Base-by-base conservation (phyloP, 2,329 filamentous ascomycete species). In the Diaporthe sp. region DNA sequence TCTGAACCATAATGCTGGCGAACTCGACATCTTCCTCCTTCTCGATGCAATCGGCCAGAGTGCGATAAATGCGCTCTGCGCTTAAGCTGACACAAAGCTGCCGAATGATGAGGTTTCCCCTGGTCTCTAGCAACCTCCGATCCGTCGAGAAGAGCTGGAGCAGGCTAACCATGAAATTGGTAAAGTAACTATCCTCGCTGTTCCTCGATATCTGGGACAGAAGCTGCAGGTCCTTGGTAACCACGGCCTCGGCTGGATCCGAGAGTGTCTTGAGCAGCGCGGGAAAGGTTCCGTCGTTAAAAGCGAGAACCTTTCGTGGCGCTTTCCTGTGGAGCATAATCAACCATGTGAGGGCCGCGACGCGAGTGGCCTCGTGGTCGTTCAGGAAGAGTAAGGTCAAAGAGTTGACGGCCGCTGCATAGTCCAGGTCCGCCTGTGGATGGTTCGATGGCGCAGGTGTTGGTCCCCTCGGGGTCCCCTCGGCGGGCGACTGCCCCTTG, bases 1-100 rank as follows among this genome's bases (percentile, higher is more conserved):
- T 98, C 83, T 99, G 97, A 40, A 99, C 95, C 97, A 99, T 99
- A 79, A 99, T 98, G 82, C 96, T 98, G 22, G 97, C 96, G 84
- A 99, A 99, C 82, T 99, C 97, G 55, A 99, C 92, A 82, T 99
- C 97, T 84, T 98, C 97, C 83, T 99, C 97, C 81, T 96, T 97
- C 83, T 98, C 97, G 13, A 99, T 94, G 78, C 97, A 98, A 79
- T 99, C 97, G 35, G 97, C 97, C 77, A 99, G 88, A 3, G 95
- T 98, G 42, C 97, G 92, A 81, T 98, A 99, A 74, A 99, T 99
- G 60, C 96, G 91, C 82, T 99, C 97, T 0, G 97, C 94, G 77
- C 96, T 98, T 38, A 99, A 87, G 75, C 94, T 98, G 75, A 97
- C 91, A 82, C 96, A 99, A 35, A 99, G 88, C 82, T 99, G 96